phyloP scores from a whole-genome alignment of 352 stramenopile species.

The Thalassiosira pacifica region DNA sequence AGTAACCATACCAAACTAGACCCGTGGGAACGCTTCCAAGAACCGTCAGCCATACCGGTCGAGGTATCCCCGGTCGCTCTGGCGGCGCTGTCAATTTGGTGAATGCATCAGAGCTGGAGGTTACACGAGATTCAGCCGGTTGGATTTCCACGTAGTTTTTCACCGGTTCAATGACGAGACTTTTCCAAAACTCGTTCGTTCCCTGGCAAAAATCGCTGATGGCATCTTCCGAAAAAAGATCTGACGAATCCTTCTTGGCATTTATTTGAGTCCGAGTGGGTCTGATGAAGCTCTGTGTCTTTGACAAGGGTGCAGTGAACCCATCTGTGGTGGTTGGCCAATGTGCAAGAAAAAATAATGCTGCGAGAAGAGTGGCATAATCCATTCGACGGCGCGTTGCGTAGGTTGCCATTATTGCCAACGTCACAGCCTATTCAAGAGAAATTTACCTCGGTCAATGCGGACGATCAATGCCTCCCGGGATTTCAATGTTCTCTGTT shows the following conservation, averaged over 20 bases:
- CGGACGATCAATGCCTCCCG: too few species aligned
- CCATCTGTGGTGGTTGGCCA: too few species aligned
- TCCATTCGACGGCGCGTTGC: too few species aligned
- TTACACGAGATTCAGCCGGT: slow-evolving; percentile 54
- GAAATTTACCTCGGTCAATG: too few species aligned
- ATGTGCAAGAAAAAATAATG: too few species aligned
- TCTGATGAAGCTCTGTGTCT: not conserved
- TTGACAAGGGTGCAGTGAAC: not conserved
- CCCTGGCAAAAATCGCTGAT: slow-evolving; percentile 72
- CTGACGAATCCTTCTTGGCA: slow-evolving; percentile 25
- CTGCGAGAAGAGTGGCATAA: too few species aligned
- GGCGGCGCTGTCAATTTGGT: slow-evolving; percentile 67
- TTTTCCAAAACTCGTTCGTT: slow-evolving; percentile 77
- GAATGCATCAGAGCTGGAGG: slow-evolving; percentile 46
- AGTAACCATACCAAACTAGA: slow-evolving; percentile 76
- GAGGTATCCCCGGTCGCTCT: slow-evolving; percentile 67
- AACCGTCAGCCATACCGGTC: slow-evolving; percentile 77
- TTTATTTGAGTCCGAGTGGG: not conserved
- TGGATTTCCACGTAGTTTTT: slow-evolving; percentile 68
- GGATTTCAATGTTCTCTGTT: too few species aligned
- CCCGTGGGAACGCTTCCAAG: slow-evolving; percentile 69
- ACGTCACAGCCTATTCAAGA: too few species aligned
- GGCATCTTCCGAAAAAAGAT: slow-evolving; percentile 23
- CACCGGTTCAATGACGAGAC: slow-evolving; percentile 68
- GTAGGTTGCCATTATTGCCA: too few species aligned